Evolutionary conservation across 176 grass and related monocot species (phyloP).

Genomic region (Aegilops tauschii): DNA sequence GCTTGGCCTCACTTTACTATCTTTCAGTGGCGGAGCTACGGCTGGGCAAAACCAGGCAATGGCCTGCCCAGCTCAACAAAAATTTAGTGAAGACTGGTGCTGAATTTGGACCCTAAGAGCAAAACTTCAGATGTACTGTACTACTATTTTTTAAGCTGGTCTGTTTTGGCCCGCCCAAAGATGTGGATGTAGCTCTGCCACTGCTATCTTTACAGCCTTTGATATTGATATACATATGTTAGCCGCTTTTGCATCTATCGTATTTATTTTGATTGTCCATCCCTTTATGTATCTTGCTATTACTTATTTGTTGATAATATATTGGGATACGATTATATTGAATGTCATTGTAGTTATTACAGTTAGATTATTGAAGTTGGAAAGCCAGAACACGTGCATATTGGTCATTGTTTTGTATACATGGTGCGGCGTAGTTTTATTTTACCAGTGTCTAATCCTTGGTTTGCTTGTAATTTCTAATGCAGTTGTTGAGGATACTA

Average conservation of each 20-base stretch:
- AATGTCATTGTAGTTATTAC: background rate
- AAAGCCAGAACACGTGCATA: background rate
- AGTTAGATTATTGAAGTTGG: background rate
- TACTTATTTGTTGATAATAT: background rate
- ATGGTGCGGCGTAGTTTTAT: background rate
- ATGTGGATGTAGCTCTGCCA: too few species aligned
- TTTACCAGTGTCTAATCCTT: background rate
- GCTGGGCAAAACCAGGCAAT: too few species aligned
- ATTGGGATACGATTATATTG: background rate
- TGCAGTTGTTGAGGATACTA: conserved; percentile 47
- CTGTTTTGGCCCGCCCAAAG: too few species aligned
- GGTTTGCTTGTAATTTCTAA: background rate
- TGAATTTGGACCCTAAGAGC: too few species aligned
- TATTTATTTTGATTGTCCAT: background rate
- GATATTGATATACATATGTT: conserved; percentile 11
- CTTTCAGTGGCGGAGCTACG: background rate
- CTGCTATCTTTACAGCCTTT: background rate
- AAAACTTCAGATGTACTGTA: too few species aligned
- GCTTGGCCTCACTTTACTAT: background rate
- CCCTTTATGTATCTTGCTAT: background rate
- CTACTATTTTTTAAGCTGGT: too few species aligned
- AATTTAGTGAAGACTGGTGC: too few species aligned
- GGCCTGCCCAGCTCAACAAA: too few species aligned
- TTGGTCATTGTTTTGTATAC: background rate
- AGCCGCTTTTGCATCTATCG: background rate